These are phyloP conservation scores for Cystofilobasidium ferigula DNA, from an alignment of 768 basidiomycete species.

Conservation along the genomic window DNA sequence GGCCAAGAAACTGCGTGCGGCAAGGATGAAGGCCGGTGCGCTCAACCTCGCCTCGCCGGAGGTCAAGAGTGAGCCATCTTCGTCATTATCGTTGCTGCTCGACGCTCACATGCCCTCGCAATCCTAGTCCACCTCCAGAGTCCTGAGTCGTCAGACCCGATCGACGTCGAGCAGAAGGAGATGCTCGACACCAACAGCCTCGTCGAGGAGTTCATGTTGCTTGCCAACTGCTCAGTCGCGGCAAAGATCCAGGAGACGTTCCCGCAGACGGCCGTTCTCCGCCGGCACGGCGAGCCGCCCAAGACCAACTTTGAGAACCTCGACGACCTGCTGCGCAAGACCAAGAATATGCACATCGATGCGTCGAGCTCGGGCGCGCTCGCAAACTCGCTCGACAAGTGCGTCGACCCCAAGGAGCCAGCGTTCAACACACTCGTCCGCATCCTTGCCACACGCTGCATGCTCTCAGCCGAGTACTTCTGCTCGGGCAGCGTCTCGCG, in stretches of 20 bases:
- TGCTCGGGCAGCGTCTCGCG: constrained; percentile 84
- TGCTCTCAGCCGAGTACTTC: constrained; percentile 97
- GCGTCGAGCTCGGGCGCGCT: constrained; percentile 83
- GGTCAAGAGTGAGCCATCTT: constrained; percentile 49
- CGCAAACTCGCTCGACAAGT: constrained; percentile 75
- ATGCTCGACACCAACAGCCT: constrained; percentile 84
- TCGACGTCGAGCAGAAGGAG: constrained; percentile 94
- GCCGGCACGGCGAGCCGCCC: constrained; percentile 52
- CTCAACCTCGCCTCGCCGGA: constrained; percentile 96
- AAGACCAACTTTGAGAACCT: constrained; percentile 88
- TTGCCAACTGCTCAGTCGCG: constrained; percentile 92
- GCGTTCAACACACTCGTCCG: constrained; percentile 95
- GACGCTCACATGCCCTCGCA: too few species aligned
- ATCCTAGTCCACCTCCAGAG: constrained; percentile 69
- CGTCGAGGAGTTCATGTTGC: constrained; percentile 98
- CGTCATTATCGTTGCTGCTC: too few species aligned
- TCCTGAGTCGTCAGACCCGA: constrained; percentile 84
- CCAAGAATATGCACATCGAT: constrained; percentile 69
- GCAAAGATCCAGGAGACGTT: constrained; percentile 83
- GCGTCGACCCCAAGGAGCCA: constrained; percentile 67
- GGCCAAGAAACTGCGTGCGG: constrained; percentile 70
- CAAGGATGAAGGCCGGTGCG: constrained; percentile 89
- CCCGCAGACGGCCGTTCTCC: constrained; percentile 86
- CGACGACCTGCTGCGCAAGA: constrained; percentile 78
- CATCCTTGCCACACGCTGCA: constrained; percentile 98